phyloP scores from a whole-genome alignment of 441 rosid species.

The Mallotus japonicus region DNA sequence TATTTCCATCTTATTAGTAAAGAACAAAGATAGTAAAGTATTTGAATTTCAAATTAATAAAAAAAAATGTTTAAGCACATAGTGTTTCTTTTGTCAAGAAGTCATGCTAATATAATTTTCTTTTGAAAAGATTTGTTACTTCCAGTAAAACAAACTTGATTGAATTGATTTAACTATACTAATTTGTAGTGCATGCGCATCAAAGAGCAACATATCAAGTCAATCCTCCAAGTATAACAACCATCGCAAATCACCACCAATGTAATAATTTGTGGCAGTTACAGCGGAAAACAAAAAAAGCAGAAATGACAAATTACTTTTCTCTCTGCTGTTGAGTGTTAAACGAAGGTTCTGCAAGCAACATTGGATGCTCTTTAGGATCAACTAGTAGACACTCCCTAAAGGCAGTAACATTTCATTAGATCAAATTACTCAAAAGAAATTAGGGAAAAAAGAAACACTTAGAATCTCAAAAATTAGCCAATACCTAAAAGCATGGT shows the following conservation, averaged over 20 bases:
- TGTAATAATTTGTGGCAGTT: neutral
- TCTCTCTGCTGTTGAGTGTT: slow-evolving; percentile 95
- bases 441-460: neutral
- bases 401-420: slow-evolving; percentile 11
- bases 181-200: neutral
- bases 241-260: neutral
- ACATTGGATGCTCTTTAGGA: slow-evolving; percentile 99
- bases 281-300: neutral
- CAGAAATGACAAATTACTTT: slow-evolving; percentile 45
- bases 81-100: neutral
- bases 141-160: neutral
- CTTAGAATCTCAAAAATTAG: slow-evolving; percentile 4
- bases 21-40: neutral
- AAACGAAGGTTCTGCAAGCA: slow-evolving; percentile 93
- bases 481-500: slow-evolving; percentile 84
- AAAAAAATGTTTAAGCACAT: neutral
- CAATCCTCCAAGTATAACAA: neutral
- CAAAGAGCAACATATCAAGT: neutral
- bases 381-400: slow-evolving; percentile 94
- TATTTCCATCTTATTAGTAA: neutral
- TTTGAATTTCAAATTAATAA: neutral
- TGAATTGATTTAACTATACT: neutral
- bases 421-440: neutral
- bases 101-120: too few species aligned
- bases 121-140: neutral